A percentile compares a stretch with the other conserved stretches of the same genome.
phyloP scores from a whole-genome alignment of 2,329 filamentous ascomycete species.

The Talaromyces atroroseus region DNA sequence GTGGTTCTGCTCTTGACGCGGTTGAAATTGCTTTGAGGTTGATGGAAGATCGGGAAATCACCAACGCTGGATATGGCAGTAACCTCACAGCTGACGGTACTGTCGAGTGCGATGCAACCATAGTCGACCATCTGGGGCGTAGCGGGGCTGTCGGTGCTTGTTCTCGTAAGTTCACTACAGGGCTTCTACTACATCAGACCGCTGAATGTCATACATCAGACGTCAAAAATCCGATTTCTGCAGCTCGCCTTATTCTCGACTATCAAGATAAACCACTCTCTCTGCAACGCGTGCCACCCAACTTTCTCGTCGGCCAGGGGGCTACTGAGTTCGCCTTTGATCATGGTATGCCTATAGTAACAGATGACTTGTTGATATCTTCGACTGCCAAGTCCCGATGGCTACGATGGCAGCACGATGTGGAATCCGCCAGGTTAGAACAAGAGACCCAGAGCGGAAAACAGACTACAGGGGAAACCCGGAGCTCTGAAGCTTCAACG shows the following conservation, averaged over 20 bases:
- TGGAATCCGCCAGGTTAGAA: constrained; percentile 55
- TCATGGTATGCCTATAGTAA: constrained; percentile 66
- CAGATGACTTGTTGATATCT: constrained; percentile 73
- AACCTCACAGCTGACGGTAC: constrained; percentile 85
- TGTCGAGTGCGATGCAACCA: constrained; percentile 90
- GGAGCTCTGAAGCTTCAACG: constrained; percentile 17
- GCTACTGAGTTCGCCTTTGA: constrained; percentile 81
- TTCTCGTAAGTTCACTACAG: constrained; percentile 59
- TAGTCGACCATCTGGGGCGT: constrained; percentile 84
- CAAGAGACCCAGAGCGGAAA: constrained; percentile 17
- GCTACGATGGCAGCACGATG: constrained; percentile 67
- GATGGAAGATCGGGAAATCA: constrained; percentile 91
- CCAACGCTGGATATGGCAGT: constrained; percentile 93
- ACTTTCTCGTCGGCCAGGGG: constrained; percentile 79
- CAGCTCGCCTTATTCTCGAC: constrained; percentile 79
- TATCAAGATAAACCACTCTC: constrained; percentile 70
- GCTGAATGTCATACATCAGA: constrained; percentile 48
- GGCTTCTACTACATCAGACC: background rate
- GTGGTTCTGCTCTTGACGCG: constrained; percentile 76
- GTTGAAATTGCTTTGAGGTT: constrained; percentile 83
- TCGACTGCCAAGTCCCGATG: constrained; percentile 73
- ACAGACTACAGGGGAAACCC: constrained; percentile 18
- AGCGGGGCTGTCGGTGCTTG: constrained; percentile 93
- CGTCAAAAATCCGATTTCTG: constrained; percentile 84
- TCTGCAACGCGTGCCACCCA: constrained; percentile 83